Evolutionary conservation across 176 grass and related monocot species (phyloP), one percentile per base, ranked within the genome.

Genomic region (Otatea glauca): DNA sequence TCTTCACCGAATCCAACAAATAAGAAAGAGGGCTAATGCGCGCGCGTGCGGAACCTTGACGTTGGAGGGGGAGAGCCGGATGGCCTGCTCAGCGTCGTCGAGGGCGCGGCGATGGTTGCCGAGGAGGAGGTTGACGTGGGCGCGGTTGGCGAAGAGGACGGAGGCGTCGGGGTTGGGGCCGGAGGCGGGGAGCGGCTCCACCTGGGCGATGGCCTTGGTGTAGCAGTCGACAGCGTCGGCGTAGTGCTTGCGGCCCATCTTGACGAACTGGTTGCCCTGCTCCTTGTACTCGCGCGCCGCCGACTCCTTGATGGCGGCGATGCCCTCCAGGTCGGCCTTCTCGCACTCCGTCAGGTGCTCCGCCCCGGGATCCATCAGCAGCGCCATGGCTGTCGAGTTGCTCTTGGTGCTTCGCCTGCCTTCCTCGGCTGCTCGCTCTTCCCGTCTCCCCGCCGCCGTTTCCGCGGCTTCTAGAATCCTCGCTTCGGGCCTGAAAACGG

Each of bases 141-240:
- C 81, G 70, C 93, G 93, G 63, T 98, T 96, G 67, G 96, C 85
- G 89, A 95, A 98, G 65, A 98, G 88, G 70, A 95, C 47, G 25
- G 93, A 98, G 60, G 77, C 87, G 29, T 98, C 93, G 0, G 88
- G 81, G 58, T 83, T 49, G 6, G 69, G 58, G 11, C 7, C 48
- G 34, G 88, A 42, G 62, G 50, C 18, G 3, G 84, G 47, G 3
- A 83, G 27, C 17, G 63, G 72, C 29, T 78, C 88, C 83, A 92
- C 90, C 83, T 98, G 96, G 86, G 92, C 78, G 86, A 98, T 95
- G 51, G 93, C 93, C 78, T 92, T 95, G 24, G 89, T 92, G 80
- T 95, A 98, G 88, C 91, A 95, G 74, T 88, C 81, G 75, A 98
- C 78, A 38, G 96, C 96, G 67, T 95, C 87, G 47, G 66, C 71